Percentiles rank a stretch among this genome's conserved stretches.
phyloP scores from a whole-genome alignment of 768 basidiomycete genomes.

The Daedaleopsis nitida region DNA sequence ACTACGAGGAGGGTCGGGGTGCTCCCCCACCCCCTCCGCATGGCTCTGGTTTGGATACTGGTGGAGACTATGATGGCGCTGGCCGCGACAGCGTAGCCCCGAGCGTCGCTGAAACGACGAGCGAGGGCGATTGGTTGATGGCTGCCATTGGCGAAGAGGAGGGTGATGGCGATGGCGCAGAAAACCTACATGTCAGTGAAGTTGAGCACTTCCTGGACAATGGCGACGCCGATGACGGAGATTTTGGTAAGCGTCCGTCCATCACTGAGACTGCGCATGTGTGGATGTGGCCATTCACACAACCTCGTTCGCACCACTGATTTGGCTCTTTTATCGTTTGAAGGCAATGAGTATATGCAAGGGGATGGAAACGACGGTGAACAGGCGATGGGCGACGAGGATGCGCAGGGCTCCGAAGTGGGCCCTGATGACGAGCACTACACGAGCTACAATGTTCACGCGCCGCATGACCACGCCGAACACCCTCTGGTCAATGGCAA shows the following conservation, averaged over 20 bases:
- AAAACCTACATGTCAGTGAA: slow-evolving; percentile 23
- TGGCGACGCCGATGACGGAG: slow-evolving; percentile 30
- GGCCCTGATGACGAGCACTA: slow-evolving; percentile 24
- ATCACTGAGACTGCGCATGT: slow-evolving; percentile 26
- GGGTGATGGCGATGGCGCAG: slow-evolving; percentile 24
- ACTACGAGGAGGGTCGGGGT: slow-evolving; percentile 70
- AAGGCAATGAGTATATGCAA: slow-evolving; percentile 47
- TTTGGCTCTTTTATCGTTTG: slow-evolving; percentile 51
- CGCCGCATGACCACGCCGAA: slow-evolving; percentile 15
- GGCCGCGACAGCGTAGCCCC: slow-evolving; percentile 66
- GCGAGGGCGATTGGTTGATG: slow-evolving; percentile 89
- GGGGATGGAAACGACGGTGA: slow-evolving; percentile 25
- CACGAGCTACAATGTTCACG: slow-evolving; percentile 9
- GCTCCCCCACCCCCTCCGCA: slow-evolving; percentile 64
- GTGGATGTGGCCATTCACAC: slow-evolving; percentile 34
- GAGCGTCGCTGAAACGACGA: slow-evolving; percentile 59
- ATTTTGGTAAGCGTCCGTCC: slow-evolving; percentile 36
- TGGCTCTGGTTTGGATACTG: slow-evolving; percentile 2
- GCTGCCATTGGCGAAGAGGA: slow-evolving; percentile 71
- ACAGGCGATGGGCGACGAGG: slow-evolving; percentile 24
- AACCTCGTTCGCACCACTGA: slow-evolving; percentile 60
- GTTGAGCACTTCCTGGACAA: slow-evolving; percentile 25
- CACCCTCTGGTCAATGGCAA: slow-evolving; percentile 17
- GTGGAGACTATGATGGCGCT: slow-evolving; percentile 38
- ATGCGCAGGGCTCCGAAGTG: slow-evolving; percentile 23